Evolutionary conservation across 1,284 basidiomycete species (phyloP).

Genomic region (Leccinum angustisporum): DNA sequence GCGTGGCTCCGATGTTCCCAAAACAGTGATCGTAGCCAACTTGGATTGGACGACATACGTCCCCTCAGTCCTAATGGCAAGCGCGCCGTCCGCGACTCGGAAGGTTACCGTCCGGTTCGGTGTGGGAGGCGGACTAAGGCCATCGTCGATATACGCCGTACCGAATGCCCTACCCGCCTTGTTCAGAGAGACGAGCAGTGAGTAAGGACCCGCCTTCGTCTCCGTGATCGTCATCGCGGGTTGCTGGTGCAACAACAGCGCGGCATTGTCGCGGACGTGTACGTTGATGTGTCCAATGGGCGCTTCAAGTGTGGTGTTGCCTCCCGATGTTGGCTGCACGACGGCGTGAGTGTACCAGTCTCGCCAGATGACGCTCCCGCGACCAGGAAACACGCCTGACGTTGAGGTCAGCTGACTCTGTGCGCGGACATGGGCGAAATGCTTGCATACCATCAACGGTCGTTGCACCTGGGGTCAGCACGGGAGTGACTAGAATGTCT

Average conservation of each 20-base stretch:
- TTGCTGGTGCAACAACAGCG: constrained; percentile 46
- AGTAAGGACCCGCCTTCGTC: constrained; percentile 46
- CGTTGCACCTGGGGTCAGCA: constrained; percentile 59
- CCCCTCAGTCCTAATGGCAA: constrained; percentile 43
- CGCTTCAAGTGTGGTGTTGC: constrained; percentile 45
- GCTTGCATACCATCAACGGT: constrained; percentile 40
- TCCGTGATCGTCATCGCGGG: constrained; percentile 52
- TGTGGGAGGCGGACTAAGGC: constrained; percentile 50
- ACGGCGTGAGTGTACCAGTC: constrained; percentile 74
- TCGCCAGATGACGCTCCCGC: constrained; percentile 62
- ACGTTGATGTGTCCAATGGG: constrained; percentile 69
- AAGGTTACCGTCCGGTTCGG: constrained; percentile 48
- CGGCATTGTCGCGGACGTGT: constrained; percentile 53
- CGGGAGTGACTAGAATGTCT: constrained; percentile 73
- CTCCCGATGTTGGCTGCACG: constrained; percentile 37
- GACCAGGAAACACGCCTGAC: constrained; percentile 60
- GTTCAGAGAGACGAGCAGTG: constrained; percentile 48
- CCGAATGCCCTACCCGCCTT: constrained; percentile 43
- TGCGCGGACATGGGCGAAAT: not conserved
- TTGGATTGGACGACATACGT: constrained; percentile 42
- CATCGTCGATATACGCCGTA: constrained; percentile 57
- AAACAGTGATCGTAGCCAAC: constrained; percentile 46
- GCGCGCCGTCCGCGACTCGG: constrained; percentile 27
- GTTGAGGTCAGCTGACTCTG: not conserved
- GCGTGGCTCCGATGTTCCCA: constrained; percentile 43